phyloP scores from a whole-genome alignment of 768 basidiomycete genomes.

The Sarcomyxa edulis region DNA sequence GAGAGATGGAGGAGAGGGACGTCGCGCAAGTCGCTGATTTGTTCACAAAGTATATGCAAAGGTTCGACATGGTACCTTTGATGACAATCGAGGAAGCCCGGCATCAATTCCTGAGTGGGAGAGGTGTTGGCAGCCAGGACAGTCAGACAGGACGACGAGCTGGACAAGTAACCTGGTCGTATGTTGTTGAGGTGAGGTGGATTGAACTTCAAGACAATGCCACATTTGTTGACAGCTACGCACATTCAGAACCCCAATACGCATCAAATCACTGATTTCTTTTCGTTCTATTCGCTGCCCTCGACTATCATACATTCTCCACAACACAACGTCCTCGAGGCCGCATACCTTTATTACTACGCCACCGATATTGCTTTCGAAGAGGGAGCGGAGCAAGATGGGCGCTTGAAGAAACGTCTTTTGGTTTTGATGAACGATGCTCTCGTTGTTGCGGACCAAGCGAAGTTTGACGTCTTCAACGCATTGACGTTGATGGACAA shows the following conservation, averaged over 20 bases:
- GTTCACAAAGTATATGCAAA: slow-evolving; percentile 70
- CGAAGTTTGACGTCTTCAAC: slow-evolving; percentile 95
- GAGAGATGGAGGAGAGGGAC: slow-evolving; percentile 86
- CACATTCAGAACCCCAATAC: slow-evolving; percentile 69
- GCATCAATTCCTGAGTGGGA: slow-evolving; percentile 88
- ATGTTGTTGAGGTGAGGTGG: slow-evolving; percentile 81
- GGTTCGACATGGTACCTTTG: slow-evolving; percentile 80
- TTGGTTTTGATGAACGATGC: slow-evolving; percentile 73
- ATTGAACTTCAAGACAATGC: not conserved
- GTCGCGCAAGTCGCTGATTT: slow-evolving; percentile 65
- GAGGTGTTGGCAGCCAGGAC: slow-evolving; percentile 49
- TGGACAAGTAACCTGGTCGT: slow-evolving; percentile 92
- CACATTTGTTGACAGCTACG: not conserved
- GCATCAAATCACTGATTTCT: slow-evolving; percentile 86
- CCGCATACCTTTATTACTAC: slow-evolving; percentile 95
- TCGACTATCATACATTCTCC: slow-evolving; percentile 81
- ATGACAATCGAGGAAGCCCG: slow-evolving; percentile 72
- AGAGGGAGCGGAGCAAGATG: slow-evolving; percentile 55
- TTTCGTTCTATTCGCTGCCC: slow-evolving; percentile 95
- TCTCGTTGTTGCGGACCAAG: slow-evolving; percentile 72
- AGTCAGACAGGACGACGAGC: slow-evolving; percentile 39
- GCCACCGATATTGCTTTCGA: slow-evolving; percentile 74
- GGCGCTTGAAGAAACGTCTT: slow-evolving; percentile 63
- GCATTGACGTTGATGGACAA: slow-evolving; percentile 96
- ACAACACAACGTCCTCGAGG: slow-evolving; percentile 75